phyloP scores from a whole-genome alignment of 805 yeast genomes.

The Metschnikowia borealis region DNA sequence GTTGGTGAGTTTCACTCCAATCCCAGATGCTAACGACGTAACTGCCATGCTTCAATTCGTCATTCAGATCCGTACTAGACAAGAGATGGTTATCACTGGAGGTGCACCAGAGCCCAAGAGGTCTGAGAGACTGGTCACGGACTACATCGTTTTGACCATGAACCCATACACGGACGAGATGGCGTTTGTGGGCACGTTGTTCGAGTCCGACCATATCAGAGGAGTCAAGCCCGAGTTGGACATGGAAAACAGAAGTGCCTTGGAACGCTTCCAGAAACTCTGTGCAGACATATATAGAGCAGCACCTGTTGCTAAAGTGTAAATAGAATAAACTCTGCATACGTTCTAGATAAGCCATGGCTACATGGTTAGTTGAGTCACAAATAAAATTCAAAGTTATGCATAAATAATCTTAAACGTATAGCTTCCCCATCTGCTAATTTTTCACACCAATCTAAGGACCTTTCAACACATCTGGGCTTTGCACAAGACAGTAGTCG shows the following conservation, averaged over 20 bases:
- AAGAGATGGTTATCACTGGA: conserved; percentile 28
- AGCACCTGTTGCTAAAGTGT: conserved; percentile 23
- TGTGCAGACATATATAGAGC: conserved; percentile 41
- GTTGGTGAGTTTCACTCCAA: conserved; percentile 63
- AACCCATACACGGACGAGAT: conserved; percentile 38
- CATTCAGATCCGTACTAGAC: conserved; percentile 36
- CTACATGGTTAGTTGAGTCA: no score
- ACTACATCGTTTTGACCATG: conserved; percentile 37
- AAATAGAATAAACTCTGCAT: conserved; percentile 7
- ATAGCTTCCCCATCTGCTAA: background rate
- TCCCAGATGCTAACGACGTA: conserved; percentile 46
- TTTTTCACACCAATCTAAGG: background rate
- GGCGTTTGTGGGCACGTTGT: conserved; percentile 39
- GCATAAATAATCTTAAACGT: background rate
- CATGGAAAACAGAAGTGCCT: conserved; percentile 14
- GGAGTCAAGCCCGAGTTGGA: conserved; percentile 36
- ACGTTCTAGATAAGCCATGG: no score
- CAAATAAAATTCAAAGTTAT: background rate
- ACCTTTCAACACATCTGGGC: background rate
- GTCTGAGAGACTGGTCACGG: conserved; percentile 30
- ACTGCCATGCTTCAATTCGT: conserved; percentile 37
- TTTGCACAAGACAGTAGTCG: background rate
- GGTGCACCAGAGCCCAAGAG: conserved; percentile 18
- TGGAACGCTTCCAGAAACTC: conserved; percentile 24
- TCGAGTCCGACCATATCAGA: conserved; percentile 34